A percentile compares a stretch with the other conserved stretches of the same genome.
phyloP scores from a whole-genome alignment of 2,329 filamentous ascomycete genomes.

The Biscogniauxia marginata region DNA sequence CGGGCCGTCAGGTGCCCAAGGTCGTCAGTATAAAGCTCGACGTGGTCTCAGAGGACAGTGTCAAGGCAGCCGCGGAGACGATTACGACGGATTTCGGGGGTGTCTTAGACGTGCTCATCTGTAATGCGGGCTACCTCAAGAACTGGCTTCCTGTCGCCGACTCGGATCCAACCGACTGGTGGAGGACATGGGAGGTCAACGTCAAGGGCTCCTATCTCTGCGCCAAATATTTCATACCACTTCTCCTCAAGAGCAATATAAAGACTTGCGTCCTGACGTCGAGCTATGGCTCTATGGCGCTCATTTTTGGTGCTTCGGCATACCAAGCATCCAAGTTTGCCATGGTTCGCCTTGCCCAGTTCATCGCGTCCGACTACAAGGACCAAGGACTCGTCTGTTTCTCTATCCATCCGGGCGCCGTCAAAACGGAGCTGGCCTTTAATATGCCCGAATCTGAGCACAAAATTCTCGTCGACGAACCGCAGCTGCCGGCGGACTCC shows the following conservation, averaged over 20 bases:
- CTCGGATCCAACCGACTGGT: slow-evolving; percentile 24
- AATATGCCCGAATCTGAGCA: slow-evolving; percentile 33
- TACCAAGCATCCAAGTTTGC: slow-evolving; percentile 49
- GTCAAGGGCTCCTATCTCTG: slow-evolving; percentile 29
- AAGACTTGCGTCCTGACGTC: slow-evolving; percentile 43
- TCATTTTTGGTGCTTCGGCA: slow-evolving; percentile 35
- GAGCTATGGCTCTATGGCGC: slow-evolving; percentile 38
- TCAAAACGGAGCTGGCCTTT: slow-evolving; percentile 42
- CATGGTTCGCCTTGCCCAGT: slow-evolving; percentile 43
- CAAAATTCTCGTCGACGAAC: slow-evolving; percentile 26
- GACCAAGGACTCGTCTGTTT: slow-evolving; percentile 41
- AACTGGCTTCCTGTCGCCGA: slow-evolving; percentile 27
- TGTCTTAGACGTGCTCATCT: slow-evolving; percentile 38
- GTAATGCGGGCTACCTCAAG: slow-evolving; percentile 41
- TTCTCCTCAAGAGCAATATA: slow-evolving; percentile 27
- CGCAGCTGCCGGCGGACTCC: slow-evolving; percentile 28
- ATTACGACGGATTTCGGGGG: slow-evolving; percentile 25
- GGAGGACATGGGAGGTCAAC: slow-evolving; percentile 30
- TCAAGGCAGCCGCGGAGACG: slow-evolving; percentile 32
- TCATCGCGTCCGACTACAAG: slow-evolving; percentile 42
- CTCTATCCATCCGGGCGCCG: slow-evolving; percentile 45
- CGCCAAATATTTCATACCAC: slow-evolving; percentile 25
- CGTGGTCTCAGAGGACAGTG: slow-evolving; percentile 33
- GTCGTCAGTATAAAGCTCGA: slow-evolving; percentile 35
- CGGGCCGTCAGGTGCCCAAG: slow-evolving; percentile 27